Base-by-base conservation (phyloP, 176 grass and related monocot genomes). In the Ampelocalamus luodianensis region DNA sequence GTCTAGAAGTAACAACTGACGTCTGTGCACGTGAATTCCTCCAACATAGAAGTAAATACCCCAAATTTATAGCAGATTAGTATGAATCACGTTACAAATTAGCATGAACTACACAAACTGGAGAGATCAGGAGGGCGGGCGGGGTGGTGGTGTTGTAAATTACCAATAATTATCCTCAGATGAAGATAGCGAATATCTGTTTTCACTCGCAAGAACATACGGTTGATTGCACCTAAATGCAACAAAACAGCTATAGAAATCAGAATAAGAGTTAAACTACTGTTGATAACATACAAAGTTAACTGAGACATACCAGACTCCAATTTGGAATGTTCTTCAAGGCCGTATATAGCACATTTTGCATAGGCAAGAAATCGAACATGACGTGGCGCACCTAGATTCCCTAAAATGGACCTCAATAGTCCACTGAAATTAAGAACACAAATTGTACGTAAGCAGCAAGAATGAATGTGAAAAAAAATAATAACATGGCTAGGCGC, bases 311-410 rank as follows among this genome's bases (percentile, higher is more conserved):
- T 85, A 90, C 85, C 80, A 71, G 79, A 83, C 51, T 91, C 82
- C 58, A 65, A 79, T 76, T 86, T 82, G 37, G 76, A 6, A 49
- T 90, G 82, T 83, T 90, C 88, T 89, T 92, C 91, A 24, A 89
- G 91, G 72, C 91, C 93, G 32, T 90, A 82, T 86, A 95, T 44
- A 80, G 93, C 93, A 86, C 90, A 91, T 77, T 90, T 98, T 64
- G 91, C 91, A 90, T 95, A 98, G 38, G 85, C 85, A 88, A 95
- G 91, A 80, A 95, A 90, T 18, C 95, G 82, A 56, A 95, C 87
- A 91, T 92, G 91, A 22, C 82, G 85, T 72, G 87, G 85, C 6
- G 79, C 89, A 29, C 93, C 95, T 44, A 98, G 68, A 37, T 92
- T 98, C 58, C 89, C 89, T 55, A 93, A 73, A 84, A 98, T 95